Conservation (phyloP, 306 rosid species). For the Cicer yamashitae region DNA sequence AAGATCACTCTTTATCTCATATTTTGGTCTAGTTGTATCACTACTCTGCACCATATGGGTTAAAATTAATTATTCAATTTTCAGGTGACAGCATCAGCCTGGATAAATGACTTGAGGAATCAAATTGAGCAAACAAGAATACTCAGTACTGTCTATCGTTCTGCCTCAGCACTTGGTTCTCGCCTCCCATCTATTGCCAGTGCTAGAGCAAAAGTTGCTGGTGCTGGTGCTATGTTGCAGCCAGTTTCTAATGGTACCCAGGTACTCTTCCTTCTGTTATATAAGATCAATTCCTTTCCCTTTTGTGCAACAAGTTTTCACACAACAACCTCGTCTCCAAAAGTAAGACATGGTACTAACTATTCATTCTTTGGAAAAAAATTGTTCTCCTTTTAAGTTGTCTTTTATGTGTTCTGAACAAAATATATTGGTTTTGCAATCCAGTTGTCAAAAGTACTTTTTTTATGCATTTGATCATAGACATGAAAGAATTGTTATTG, state of each 20-base stretch:
- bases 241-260: conserved; percentile 97
- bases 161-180: conserved; percentile 97
- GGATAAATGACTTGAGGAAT: conserved; percentile 94
- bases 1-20: not conserved
- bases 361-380: not conserved
- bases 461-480: not conserved
- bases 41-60: conserved; percentile 7
- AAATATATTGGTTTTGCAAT: conserved; percentile 22
- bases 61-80: conserved; percentile 29
- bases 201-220: conserved; percentile 92
- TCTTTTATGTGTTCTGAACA: conserved; percentile 16
- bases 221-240: conserved; percentile 90
- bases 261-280: conserved; percentile 53
- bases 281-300: not conserved
- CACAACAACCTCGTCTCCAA: conserved; percentile 9
- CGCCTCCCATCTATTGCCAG: conserved; percentile 94
- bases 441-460: conserved; percentile 6
- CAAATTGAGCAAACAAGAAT: conserved; percentile 93
- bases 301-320: conserved; percentile 1
- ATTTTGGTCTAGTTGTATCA: not conserved
- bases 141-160: conserved; percentile 90
- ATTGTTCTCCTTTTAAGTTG: not conserved
- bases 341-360: conserved; percentile 3
- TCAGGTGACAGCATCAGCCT: conserved; percentile 97
- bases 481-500: conserved; percentile 1